Percentiles rank a stretch among this genome's conserved stretches.
Conservation (phyloP, 1,139 yeast genomes). For the Yamadazyma sp. region DNA sequence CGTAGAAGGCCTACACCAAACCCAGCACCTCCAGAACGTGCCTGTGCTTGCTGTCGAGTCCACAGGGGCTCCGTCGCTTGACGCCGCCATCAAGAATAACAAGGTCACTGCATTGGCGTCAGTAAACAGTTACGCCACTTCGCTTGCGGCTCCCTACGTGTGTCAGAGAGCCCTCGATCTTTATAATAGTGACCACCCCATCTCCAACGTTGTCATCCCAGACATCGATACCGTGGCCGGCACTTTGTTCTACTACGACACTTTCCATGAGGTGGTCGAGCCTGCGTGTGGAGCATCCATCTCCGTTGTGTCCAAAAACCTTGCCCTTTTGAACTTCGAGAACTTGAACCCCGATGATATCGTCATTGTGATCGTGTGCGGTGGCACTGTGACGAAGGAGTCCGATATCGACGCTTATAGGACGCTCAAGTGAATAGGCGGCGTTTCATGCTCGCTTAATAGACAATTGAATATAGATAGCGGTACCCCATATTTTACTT, state of each 20-base stretch:
- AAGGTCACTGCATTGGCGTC: constrained; percentile 42
- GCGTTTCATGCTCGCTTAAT: too few species aligned
- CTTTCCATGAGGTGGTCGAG: constrained; percentile 54
- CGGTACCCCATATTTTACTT: constrained; percentile 1
- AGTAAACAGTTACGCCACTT: constrained; percentile 57
- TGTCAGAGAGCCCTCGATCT: constrained; percentile 47
- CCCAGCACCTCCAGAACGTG: constrained; percentile 24
- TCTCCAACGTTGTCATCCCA: constrained; percentile 34
- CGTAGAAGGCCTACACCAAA: constrained; percentile 50
- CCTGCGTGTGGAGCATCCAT: constrained; percentile 80
- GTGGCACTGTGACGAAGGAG: constrained; percentile 52
- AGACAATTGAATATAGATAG: too few species aligned
- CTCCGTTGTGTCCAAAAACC: constrained; percentile 46
- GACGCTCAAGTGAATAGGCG: background rate
- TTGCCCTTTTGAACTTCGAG: constrained; percentile 32
- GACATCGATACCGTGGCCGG: constrained; percentile 59
- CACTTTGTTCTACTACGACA: constrained; percentile 48
- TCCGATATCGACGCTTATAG: constrained; percentile 16
- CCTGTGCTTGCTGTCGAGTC: constrained; percentile 62
- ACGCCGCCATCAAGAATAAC: constrained; percentile 47
- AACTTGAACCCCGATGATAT: constrained; percentile 46
- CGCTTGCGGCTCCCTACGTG: constrained; percentile 60
- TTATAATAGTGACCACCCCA: constrained; percentile 24
- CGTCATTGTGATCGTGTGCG: constrained; percentile 62
- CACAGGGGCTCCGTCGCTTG: constrained; percentile 57